Percentiles rank a stretch among this genome's conserved stretches.
These are phyloP conservation scores for Zarea fungicola DNA, from an alignment of 2,329 filamentous ascomycete genomes.

Conservation along the genomic window DNA sequence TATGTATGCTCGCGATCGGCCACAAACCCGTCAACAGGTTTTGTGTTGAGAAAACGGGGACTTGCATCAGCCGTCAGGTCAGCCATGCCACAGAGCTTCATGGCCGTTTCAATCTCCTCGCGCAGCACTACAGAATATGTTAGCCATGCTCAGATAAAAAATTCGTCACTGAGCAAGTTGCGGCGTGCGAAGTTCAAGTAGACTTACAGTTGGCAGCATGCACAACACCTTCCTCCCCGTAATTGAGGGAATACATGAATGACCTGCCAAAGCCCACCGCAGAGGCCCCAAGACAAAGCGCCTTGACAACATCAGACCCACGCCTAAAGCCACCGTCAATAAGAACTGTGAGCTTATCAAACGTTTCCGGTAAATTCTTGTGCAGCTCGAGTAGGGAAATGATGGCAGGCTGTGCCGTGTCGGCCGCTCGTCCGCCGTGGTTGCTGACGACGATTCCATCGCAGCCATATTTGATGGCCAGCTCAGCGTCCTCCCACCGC, in stretches of 20 bases:
- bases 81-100: constrained; percentile 27
- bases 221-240: constrained; percentile 43
- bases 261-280: constrained; percentile 43
- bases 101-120: constrained; percentile 33
- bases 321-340: constrained; percentile 38
- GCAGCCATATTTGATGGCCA: constrained; percentile 31
- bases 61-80: constrained; percentile 16
- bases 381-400: constrained; percentile 36
- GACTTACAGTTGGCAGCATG: constrained; percentile 32
- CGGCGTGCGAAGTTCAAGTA: neutral
- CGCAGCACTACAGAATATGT: constrained; percentile 25
- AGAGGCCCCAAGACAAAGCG: constrained; percentile 36
- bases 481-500: constrained; percentile 34
- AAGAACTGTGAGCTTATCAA: constrained; percentile 32
- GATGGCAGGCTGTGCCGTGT: constrained; percentile 34
- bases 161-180: constrained; percentile 6
- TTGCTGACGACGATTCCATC: constrained; percentile 40
- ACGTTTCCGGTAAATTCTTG: constrained; percentile 33
- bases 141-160: neutral
- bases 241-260: constrained; percentile 34
- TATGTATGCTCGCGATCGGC: neutral
- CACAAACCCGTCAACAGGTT: constrained; percentile 19
- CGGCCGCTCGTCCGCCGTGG: constrained; percentile 34
- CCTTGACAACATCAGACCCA: constrained; percentile 39
- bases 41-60: constrained; percentile 20